Conservation (phyloP, 2,329 filamentous ascomycete genomes). For the Sclerotinia glacialis region DNA sequence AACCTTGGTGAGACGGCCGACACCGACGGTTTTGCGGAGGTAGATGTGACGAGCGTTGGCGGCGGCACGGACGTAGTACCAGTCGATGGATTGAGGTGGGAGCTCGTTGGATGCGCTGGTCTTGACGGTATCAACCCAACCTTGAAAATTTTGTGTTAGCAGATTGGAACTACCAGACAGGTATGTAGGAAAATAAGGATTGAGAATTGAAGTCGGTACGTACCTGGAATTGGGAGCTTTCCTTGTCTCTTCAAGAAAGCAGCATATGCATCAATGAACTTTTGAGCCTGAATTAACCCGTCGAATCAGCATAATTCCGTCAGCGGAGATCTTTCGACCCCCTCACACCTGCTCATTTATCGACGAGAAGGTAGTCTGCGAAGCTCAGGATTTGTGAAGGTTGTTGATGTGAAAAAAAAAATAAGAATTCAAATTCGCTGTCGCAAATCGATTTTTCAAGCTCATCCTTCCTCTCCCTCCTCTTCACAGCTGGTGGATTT, state of each 20-base stretch:
- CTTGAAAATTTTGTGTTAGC: slow-evolving; percentile 46
- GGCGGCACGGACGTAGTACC: slow-evolving; percentile 89
- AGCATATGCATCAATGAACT: slow-evolving; percentile 84
- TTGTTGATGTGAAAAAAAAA: slow-evolving; percentile 16
- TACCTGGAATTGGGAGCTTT: slow-evolving; percentile 87
- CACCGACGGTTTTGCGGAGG: slow-evolving; percentile 98
- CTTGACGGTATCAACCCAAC: slow-evolving; percentile 99
- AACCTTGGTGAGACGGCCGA: slow-evolving; percentile 93
- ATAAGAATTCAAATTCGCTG: slow-evolving; percentile 18
- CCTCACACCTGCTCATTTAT: slow-evolving; percentile 65
- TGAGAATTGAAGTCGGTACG: slow-evolving; percentile 37
- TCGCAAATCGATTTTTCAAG: slow-evolving; percentile 25
- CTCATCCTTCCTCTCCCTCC: slow-evolving; percentile 22
- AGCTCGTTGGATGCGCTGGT: slow-evolving; percentile 95
- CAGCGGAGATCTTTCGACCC: slow-evolving; percentile 68
- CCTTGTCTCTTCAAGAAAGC: slow-evolving; percentile 92
- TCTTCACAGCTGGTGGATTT: slow-evolving; percentile 30
- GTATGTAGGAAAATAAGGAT: background rate
- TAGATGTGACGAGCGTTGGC: slow-evolving; percentile 98
- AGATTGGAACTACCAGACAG: slow-evolving; percentile 1
- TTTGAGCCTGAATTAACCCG: slow-evolving; percentile 63
- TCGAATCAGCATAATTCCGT: slow-evolving; percentile 70
- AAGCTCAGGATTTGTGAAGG: slow-evolving; percentile 26
- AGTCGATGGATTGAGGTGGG: slow-evolving; percentile 96
- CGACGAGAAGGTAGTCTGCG: slow-evolving; percentile 26